Evolutionary conservation across 2,329 filamentous ascomycete genomes (phyloP), one percentile per base, ranked within the genome.

Genomic region (Myotisia sp.): DNA sequence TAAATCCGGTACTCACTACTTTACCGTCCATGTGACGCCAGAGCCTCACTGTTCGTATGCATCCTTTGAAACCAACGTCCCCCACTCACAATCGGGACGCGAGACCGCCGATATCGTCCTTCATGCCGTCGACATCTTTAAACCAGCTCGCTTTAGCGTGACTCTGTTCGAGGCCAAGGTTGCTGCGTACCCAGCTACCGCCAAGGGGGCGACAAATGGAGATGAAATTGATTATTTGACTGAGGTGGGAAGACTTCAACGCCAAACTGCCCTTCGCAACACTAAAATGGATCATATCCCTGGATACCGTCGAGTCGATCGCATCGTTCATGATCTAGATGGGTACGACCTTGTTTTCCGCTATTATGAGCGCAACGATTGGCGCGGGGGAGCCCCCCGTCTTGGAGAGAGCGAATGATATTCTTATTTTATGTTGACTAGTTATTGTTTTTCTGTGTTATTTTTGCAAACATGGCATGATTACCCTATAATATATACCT

Each of bases 31-130:
- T 53, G 90, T 98, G 45, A 98, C 90, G 0, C 90, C 90, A 0
- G 90, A 98, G 67, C 84, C 87, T 9, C 76, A 93, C 50, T 98
- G 87, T 66, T 94, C 86, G 4, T 98, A 92, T 56, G 90, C 90
- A 22, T 94, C 85, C 2, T 98, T 98, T 53, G 90, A 98, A 67
- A 95, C 90, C 45, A 98, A 95, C 48, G 87, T 98, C 3, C 90
- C 90, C 1, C 80, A 84, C 17, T 77, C 76, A 4, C 84, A 93
- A 62, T 83, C 74, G 37, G 86, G 86, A 10, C 79, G 86, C 42
- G 80, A 86, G 54, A 94, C 87, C 1, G 75, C 76, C 17, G 87
- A 93, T 44, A 79, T 95, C 40, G 80, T 98, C 42, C 76, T 93
- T 57, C 84, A 94, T 18, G 90, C 95, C 1, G 85, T 95, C 28